These are phyloP conservation scores for Boletus sensibilis DNA, from an alignment of 768 basidiomycete genomes.

Conservation along the genomic window DNA sequence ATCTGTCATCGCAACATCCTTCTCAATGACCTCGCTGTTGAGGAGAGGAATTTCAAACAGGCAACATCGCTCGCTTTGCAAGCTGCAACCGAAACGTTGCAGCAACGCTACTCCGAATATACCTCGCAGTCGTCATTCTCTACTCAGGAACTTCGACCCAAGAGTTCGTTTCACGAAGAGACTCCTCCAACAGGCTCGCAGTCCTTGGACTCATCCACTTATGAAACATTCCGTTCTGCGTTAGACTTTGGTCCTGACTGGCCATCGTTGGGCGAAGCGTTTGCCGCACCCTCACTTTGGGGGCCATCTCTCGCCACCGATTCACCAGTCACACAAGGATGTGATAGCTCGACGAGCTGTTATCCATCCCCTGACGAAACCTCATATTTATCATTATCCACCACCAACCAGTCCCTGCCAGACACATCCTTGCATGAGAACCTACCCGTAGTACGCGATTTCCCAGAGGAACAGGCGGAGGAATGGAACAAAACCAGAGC, in stretches of 20 bases:
- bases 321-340: conserved; percentile 32
- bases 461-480: conserved; percentile 70
- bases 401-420: conserved; percentile 18
- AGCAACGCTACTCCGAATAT: conserved; percentile 38
- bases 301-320: conserved; percentile 33
- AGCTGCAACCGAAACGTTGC: conserved; percentile 67
- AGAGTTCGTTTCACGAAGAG: conserved; percentile 16
- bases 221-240: conserved; percentile 69
- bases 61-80: conserved; percentile 71
- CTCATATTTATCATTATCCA: conserved; percentile 22
- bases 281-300: conserved; percentile 34
- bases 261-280: conserved; percentile 43
- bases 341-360: conserved; percentile 33
- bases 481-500: conserved; percentile 85
- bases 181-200: conserved; percentile 10
- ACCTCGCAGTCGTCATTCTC: conserved; percentile 37
- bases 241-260: conserved; percentile 54
- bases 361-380: conserved; percentile 32
- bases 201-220: conserved; percentile 45
- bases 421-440: conserved; percentile 42
- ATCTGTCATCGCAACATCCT: conserved; percentile 78
- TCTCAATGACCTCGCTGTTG: conserved; percentile 68
- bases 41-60: conserved; percentile 61
- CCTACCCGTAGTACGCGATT: conserved; percentile 46
- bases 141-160: conserved; percentile 25